Evolutionary conservation across 805 yeast genomes (phyloP), one percentile per base, ranked within the genome.

Genomic region (Pichia californica): DNA sequence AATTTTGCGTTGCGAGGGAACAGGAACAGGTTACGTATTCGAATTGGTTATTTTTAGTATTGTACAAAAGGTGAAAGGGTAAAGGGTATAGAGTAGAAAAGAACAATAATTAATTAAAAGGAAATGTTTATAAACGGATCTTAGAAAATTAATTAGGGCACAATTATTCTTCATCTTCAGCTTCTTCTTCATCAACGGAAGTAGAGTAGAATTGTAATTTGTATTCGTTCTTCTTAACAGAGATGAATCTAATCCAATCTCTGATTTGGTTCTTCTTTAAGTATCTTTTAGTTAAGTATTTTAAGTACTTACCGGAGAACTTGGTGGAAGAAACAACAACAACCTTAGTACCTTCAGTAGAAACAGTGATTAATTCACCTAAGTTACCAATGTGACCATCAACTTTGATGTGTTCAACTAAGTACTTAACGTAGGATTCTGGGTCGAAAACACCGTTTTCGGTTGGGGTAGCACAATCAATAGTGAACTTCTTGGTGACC

Each of bases 231-330:
- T 86, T 85, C 79, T 88, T 84, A 68, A 84, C 82, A 57, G 98
- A 86, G 59, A 91, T 96, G 67, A 91, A 89, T 82, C 98, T 93
- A 76, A 91, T 89, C 98, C 98, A 91, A 81, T 93, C 98, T 81
- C 97, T 88, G 79, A 91, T 86, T 77, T 87, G 95, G 91, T 89
- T 88, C 87, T 93, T 93, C 95, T 91, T 94, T 76, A 93, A 87
- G 93, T 87, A 93, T 81, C 95, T 91, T 88, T 93, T 94, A 68
- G 98, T 87, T 71, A 93, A 79, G 94, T 93, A 93, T 81, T 94
- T 93, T 73, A 91, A 83, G 95, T 93, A 93, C 79, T 94, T 91
- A 77, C 99, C 99, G 61, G 97, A 89, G 93, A 93, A 91, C 77
- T 88, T 83, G 74, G 95, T 74, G 74, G 83, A 81, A 58, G 97